These are phyloP conservation scores for Neurospora pannonica DNA, from an alignment of 495 filamentous ascomycete species.

Conservation along the genomic window DNA sequence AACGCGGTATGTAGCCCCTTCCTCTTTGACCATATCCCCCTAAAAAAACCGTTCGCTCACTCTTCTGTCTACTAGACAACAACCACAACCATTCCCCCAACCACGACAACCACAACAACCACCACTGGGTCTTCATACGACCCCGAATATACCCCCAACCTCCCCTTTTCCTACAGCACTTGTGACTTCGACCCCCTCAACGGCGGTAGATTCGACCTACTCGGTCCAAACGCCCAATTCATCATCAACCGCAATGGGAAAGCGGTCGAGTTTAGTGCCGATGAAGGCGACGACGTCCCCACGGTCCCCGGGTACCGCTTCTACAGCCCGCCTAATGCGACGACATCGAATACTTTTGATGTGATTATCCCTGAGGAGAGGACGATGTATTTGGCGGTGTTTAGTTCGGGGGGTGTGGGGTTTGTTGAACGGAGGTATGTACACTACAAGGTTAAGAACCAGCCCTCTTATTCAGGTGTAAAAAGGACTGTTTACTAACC, in stretches of 20 bases:
- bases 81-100: background rate
- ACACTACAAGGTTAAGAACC: too few relatives aligned
- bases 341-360: constrained; percentile 1
- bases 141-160: background rate
- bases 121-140: background rate
- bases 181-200: constrained; percentile 5
- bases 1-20: background rate
- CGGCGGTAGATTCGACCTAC: constrained; percentile 3
- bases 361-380: background rate
- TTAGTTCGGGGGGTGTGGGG: constrained; percentile 3
- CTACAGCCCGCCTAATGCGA: background rate
- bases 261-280: background rate
- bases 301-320: background rate
- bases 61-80: background rate
- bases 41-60: background rate
- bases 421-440: constrained; percentile 1
- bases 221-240: constrained; percentile 1
- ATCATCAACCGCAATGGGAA: constrained; percentile 2
- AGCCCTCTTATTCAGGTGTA: background rate
- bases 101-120: background rate
- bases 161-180: constrained; percentile 1
- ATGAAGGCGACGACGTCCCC: background rate
- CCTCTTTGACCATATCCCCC: background rate
- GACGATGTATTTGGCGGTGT: constrained; percentile 2
- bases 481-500: too few relatives aligned